Evolutionary conservation across 306 rosid species (phyloP).

Genomic region (Fragaria iinumae): DNA sequence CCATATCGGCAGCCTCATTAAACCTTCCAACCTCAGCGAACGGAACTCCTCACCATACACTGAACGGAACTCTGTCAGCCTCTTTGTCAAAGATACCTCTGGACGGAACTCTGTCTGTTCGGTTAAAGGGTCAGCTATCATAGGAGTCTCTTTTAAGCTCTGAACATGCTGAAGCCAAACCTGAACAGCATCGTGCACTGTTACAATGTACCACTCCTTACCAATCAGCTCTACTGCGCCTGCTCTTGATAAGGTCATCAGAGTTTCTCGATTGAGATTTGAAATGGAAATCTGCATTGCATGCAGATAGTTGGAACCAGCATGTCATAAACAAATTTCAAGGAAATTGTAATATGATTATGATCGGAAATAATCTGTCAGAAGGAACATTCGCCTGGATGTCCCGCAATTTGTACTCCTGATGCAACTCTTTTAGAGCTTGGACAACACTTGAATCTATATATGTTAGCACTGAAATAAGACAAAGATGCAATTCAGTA

Average conservation of each 20-base stretch:
- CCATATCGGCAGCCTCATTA: too few species aligned
- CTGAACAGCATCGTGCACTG: constrained; percentile 99
- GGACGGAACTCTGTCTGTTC: constrained; percentile 45
- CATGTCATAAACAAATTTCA: neutral
- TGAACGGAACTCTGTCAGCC: too few species aligned
- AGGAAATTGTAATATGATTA: neutral
- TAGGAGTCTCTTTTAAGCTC: constrained; percentile 37
- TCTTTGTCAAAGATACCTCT: constrained; percentile 41
- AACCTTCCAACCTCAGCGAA: too few species aligned
- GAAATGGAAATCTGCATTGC: constrained; percentile 80
- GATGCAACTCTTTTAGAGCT: constrained; percentile 84
- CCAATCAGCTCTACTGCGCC: constrained; percentile 83
- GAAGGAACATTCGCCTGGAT: constrained; percentile 51
- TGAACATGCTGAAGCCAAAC: constrained; percentile 90
- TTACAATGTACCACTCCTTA: constrained; percentile 91
- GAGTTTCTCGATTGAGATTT: constrained; percentile 80
- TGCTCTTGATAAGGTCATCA: constrained; percentile 68
- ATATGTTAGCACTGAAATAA: constrained; percentile 83
- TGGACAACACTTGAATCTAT: constrained; percentile 93
- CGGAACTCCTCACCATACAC: too few species aligned
- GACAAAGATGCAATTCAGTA: constrained; percentile 17
- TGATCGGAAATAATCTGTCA: neutral
- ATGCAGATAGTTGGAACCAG: constrained; percentile 18
- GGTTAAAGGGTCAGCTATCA: constrained; percentile 19
- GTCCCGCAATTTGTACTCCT: constrained; percentile 84